These are phyloP conservation scores for Vitrella brassicaformis DNA, from an alignment of 73 alveolate species.

Conservation along the genomic window DNA sequence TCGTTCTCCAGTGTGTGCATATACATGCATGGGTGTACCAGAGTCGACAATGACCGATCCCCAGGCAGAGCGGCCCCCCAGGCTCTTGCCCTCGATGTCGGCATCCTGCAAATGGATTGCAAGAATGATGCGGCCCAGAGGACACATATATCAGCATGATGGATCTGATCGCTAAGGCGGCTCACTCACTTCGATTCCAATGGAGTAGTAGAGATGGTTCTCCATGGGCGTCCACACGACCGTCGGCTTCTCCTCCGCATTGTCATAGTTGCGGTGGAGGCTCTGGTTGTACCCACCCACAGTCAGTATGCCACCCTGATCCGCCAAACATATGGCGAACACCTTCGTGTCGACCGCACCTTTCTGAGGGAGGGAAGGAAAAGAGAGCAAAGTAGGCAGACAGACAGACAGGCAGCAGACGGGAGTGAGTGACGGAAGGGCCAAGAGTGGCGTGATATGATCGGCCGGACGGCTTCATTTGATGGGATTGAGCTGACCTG, in stretches of 20 bases:
- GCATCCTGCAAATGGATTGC: not conserved
- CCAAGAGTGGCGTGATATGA: constrained; percentile 1
- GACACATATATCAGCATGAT: no score
- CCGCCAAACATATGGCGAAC: constrained; percentile 9
- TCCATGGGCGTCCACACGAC: not conserved
- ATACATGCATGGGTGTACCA: not conserved
- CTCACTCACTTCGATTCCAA: no score
- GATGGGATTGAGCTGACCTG: constrained; percentile 1
- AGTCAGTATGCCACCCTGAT: constrained; percentile 8
- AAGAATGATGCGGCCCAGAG: no score
- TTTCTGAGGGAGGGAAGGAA: not conserved
- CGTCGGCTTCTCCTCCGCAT: not conserved
- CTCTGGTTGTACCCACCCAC: constrained; percentile 7
- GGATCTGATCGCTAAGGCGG: no score
- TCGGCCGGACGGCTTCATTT: not conserved
- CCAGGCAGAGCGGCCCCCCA: not conserved
- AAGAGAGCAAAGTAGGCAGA: not conserved
- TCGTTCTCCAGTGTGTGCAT: not conserved
- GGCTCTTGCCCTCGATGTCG: not conserved
- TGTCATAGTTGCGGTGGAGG: not conserved
- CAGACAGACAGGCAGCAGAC: not conserved
- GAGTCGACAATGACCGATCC: not conserved
- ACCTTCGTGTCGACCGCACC: not conserved
- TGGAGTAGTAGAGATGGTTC: not conserved
- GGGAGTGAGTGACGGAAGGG: not conserved